phyloP scores from a whole-genome alignment of 2,329 filamentous ascomycete species.

The Pestalotiopsis sp. region DNA sequence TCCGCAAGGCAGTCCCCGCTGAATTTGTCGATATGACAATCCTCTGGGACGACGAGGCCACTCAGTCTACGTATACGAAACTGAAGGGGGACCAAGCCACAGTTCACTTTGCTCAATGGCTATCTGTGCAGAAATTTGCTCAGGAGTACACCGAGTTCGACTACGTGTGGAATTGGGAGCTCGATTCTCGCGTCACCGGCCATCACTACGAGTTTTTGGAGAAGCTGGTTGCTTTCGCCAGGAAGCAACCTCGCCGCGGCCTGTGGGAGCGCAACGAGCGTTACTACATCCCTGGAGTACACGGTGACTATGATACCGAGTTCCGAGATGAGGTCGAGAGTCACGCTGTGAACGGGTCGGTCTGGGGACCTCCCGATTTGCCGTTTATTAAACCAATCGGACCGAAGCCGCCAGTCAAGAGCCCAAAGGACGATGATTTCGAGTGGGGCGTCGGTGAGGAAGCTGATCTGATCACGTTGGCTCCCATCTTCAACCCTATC shows the following conservation, averaged over 20 bases:
- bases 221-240: slow-evolving; percentile 64
- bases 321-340: slow-evolving; percentile 68
- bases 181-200: slow-evolving; percentile 78
- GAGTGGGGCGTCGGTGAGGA: slow-evolving; percentile 78
- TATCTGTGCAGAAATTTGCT: slow-evolving; percentile 76
- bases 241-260: slow-evolving; percentile 70
- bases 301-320: slow-evolving; percentile 68
- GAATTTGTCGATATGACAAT: slow-evolving; percentile 74
- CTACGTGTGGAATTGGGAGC: slow-evolving; percentile 87
- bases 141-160: slow-evolving; percentile 79
- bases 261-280: slow-evolving; percentile 75
- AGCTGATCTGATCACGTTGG: slow-evolving; percentile 73
- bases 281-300: slow-evolving; percentile 71
- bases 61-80: slow-evolving; percentile 76
- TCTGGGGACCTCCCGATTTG: slow-evolving; percentile 69
- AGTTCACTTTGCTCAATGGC: slow-evolving; percentile 67
- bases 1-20: slow-evolving; percentile 65
- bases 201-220: slow-evolving; percentile 82
- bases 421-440: slow-evolving; percentile 67
- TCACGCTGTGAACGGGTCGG: slow-evolving; percentile 51
- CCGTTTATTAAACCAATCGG: slow-evolving; percentile 65
- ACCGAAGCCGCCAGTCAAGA: slow-evolving; percentile 62
- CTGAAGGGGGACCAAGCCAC: slow-evolving; percentile 60
- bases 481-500: slow-evolving; percentile 78
- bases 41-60: slow-evolving; percentile 75